Percentiles rank a stretch among this genome's conserved stretches.
phyloP scores from a whole-genome alignment of 2,329 filamentous ascomycete genomes.

The Cercospora nicotianae region DNA sequence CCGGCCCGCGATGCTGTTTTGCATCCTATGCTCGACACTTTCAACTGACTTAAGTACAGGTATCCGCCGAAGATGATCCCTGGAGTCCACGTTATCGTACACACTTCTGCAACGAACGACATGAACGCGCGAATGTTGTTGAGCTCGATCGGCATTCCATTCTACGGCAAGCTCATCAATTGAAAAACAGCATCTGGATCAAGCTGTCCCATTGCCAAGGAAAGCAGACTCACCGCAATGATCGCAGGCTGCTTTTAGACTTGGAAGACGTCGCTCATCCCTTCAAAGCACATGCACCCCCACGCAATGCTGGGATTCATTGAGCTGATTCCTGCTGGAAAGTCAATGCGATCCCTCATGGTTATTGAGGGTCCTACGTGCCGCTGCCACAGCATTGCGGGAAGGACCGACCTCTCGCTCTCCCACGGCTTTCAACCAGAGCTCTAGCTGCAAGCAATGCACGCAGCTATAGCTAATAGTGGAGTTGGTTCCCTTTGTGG shows the following conservation, averaged over 20 bases:
- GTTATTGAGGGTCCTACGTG: not conserved
- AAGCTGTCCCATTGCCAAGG: not conserved
- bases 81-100: constrained; percentile 77
- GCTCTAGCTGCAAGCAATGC: not conserved
- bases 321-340: not conserved
- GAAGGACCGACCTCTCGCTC: not conserved
- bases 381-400: not conserved
- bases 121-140: constrained; percentile 78
- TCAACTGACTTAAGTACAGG: constrained; percentile 45
- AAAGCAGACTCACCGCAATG: not conserved
- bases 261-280: not conserved
- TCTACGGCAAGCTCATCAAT: constrained; percentile 70
- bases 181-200: constrained; percentile 34
- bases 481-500: not conserved
- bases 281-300: not conserved
- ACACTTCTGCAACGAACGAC: constrained; percentile 82
- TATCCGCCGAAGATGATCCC: constrained; percentile 75
- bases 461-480: constrained; percentile 2
- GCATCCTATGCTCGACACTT: not conserved
- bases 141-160: constrained; percentile 72
- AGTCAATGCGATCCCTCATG: not conserved
- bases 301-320: not conserved
- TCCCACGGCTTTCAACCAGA: not conserved
- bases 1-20: not conserved
- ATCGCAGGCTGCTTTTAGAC: not conserved